Conservation (phyloP, 768 basidiomycete genomes). For the Inosperma sp. region DNA sequence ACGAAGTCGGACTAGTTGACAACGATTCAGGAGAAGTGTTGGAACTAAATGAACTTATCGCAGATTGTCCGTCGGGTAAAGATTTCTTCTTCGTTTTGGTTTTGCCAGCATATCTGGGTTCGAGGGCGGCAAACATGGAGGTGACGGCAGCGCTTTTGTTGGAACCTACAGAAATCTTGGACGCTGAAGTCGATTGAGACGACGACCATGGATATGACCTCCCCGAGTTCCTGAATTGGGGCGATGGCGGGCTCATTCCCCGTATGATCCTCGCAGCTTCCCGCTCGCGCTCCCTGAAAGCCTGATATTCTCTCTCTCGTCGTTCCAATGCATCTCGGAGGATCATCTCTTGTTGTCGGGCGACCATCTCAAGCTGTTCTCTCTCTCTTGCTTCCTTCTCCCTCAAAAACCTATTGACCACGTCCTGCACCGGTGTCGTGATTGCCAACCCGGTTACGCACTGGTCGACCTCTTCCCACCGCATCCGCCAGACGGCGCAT, state of each 20-base stretch:
- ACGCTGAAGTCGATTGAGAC: not conserved
- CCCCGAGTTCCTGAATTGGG: not conserved
- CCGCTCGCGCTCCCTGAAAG: constrained; percentile 6
- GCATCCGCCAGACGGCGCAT: constrained; percentile 59
- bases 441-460: constrained; percentile 22
- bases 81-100: not conserved
- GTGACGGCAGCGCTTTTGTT: not conserved
- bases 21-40: not conserved
- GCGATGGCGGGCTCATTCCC: not conserved
- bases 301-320: constrained; percentile 1
- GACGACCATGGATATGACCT: not conserved
- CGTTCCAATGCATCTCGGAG: not conserved
- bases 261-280: constrained; percentile 3
- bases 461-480: constrained; percentile 65
- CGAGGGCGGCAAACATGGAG: not conserved
- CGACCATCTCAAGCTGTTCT: constrained; percentile 11
- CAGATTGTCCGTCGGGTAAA: not conserved
- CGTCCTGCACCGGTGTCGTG: constrained; percentile 15
- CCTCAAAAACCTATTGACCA: constrained; percentile 13
- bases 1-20: constrained; percentile 6
- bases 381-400: constrained; percentile 18
- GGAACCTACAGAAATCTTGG: not conserved
- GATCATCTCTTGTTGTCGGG: constrained; percentile 2
- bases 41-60: not conserved
- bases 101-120: not conserved